Conservation (phyloP, 2,329 filamentous ascomycete genomes). For the Sphaerulina vaccinii region DNA sequence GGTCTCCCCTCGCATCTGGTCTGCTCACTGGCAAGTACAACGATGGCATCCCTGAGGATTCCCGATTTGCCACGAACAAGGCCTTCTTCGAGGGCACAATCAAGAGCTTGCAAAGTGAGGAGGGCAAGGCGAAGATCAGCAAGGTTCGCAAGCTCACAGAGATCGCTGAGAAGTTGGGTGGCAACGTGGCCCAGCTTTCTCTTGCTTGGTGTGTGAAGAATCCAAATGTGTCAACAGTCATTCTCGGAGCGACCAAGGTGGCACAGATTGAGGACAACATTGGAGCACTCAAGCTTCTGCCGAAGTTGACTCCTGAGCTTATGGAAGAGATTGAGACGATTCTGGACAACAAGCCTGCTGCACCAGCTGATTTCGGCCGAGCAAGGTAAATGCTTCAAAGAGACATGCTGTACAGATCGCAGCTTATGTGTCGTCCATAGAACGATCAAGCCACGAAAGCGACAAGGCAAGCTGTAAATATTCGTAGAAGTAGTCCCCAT, state of each 20-base stretch:
- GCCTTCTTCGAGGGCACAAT: slow-evolving; percentile 59
- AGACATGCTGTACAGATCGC: not conserved
- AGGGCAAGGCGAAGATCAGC: slow-evolving; percentile 55
- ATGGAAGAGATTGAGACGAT: slow-evolving; percentile 47
- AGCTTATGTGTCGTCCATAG: not conserved
- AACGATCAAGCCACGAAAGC: not conserved
- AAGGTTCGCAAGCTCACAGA: slow-evolving; percentile 57
- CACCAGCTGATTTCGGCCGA: slow-evolving; percentile 36
- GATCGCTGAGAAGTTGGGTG: slow-evolving; percentile 51
- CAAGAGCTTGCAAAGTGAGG: slow-evolving; percentile 50
- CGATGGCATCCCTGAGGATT: slow-evolving; percentile 60
- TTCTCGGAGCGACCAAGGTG: slow-evolving; percentile 54
- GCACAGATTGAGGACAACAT: slow-evolving; percentile 51
- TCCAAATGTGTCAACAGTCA: slow-evolving; percentile 56
- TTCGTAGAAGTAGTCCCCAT: no score
- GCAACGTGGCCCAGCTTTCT: slow-evolving; percentile 52
- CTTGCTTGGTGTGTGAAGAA: slow-evolving; percentile 61
- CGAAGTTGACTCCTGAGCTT: slow-evolving; percentile 41
- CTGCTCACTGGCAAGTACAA: slow-evolving; percentile 65
- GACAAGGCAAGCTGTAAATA: slow-evolving; percentile 7
- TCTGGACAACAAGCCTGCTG: slow-evolving; percentile 42
- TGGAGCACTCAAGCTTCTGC: slow-evolving; percentile 45
- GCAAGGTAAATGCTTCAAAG: slow-evolving; percentile 34
- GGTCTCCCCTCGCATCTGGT: slow-evolving; percentile 56
- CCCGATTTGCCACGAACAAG: slow-evolving; percentile 59